phyloP scores from a whole-genome alignment of 1,139 yeast genomes.

The Entelexis paramagnoliae region DNA sequence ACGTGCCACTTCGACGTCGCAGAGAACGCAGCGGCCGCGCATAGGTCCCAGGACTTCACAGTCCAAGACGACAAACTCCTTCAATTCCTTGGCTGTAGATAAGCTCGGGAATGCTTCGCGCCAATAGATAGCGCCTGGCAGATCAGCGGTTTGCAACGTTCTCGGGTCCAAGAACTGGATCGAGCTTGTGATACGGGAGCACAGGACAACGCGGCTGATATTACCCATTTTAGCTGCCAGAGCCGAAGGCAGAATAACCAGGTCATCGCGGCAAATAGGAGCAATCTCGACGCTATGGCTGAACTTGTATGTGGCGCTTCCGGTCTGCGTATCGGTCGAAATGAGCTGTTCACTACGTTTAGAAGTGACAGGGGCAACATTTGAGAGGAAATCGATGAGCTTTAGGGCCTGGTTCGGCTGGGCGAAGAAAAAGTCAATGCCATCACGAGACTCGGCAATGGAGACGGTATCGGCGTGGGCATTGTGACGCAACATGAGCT shows the following conservation, averaged over 20 bases:
- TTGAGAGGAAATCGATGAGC: conserved; percentile 79
- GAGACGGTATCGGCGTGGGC: conserved; percentile 94
- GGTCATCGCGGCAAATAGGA: conserved; percentile 95
- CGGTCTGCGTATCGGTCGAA: conserved; percentile 86
- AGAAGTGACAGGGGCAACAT: conserved; percentile 79
- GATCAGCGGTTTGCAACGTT: conserved; percentile 71
- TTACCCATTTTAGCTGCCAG: conserved; percentile 79
- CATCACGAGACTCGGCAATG: conserved; percentile 86
- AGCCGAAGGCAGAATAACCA: conserved; percentile 77
- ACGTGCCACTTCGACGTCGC: conserved; percentile 83
- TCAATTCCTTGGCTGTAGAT: conserved; percentile 44
- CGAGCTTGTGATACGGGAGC: conserved; percentile 71
- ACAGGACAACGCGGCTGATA: conserved; percentile 70
- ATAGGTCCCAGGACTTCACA: conserved; percentile 86
- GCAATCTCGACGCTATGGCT: conserved; percentile 88
- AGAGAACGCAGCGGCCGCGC: conserved; percentile 71
- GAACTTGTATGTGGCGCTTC: conserved; percentile 78
- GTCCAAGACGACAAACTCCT: conserved; percentile 86
- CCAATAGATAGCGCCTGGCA: conserved; percentile 73
- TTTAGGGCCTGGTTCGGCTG: conserved; percentile 86
- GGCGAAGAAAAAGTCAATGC: conserved; percentile 84
- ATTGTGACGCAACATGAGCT: conserved; percentile 80
- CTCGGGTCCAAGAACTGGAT: conserved; percentile 78
- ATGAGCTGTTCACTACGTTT: conserved; percentile 87
- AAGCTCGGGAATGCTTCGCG: conserved; percentile 72